phyloP scores from a whole-genome alignment of 306 rosid species.

The Inga laurina region DNA sequence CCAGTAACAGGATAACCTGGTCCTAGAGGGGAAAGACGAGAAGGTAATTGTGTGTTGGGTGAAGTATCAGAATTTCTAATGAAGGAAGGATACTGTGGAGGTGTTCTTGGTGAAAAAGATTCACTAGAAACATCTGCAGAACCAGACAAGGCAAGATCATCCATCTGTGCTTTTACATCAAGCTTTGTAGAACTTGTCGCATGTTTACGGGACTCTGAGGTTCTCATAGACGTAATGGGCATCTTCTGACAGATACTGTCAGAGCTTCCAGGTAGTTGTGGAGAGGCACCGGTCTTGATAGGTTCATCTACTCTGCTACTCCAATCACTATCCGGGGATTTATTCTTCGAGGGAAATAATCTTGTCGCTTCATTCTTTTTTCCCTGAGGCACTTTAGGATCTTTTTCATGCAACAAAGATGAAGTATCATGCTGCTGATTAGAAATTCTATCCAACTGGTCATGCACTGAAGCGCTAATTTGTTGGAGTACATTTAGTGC shows the following conservation, averaged over 20 bases:
- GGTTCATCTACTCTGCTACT: constrained; percentile 39
- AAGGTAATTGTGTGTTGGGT: constrained; percentile 32
- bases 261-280: constrained; percentile 21
- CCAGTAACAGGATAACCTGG: constrained; percentile 25
- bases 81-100: constrained; percentile 39
- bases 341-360: constrained; percentile 25
- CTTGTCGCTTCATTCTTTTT: constrained; percentile 35
- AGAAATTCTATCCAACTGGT: constrained; percentile 47
- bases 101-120: constrained; percentile 50
- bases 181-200: constrained; percentile 29
- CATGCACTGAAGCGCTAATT: constrained; percentile 53
- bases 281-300: constrained; percentile 29
- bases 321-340: constrained; percentile 34
- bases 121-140: constrained; percentile 39
- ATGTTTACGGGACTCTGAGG: constrained; percentile 27
- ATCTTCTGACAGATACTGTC: constrained; percentile 27
- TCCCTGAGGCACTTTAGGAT: constrained; percentile 40
- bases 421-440: constrained; percentile 35
- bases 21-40: constrained; percentile 32
- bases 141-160: constrained; percentile 35
- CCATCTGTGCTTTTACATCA: constrained; percentile 26
- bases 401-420: constrained; percentile 37
- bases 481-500: constrained; percentile 73
- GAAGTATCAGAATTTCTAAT: constrained; percentile 40
- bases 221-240: constrained; percentile 37